Conservation (phyloP, 176 grass and related monocot species). For the Aegilops sharonensis region DNA sequence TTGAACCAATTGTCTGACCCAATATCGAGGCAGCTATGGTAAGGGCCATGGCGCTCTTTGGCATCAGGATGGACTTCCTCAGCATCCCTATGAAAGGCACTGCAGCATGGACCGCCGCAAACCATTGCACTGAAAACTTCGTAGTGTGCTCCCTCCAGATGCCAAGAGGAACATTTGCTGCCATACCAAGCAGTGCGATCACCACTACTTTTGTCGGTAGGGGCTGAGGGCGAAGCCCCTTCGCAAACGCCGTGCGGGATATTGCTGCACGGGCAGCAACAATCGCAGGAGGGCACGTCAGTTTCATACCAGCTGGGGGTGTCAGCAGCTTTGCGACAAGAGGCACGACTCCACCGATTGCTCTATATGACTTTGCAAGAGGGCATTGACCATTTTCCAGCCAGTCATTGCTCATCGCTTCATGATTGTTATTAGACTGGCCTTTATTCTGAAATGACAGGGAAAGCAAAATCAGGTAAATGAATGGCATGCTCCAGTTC, state of each 20-base stretch:
- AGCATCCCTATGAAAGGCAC: conserved; percentile 88
- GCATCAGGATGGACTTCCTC: conserved; percentile 88
- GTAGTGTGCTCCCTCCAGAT: conserved; percentile 80
- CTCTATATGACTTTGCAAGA: conserved; percentile 67
- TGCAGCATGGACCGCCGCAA: conserved; percentile 66
- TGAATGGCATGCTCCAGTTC: neutral
- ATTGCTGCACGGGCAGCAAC: conserved; percentile 72
- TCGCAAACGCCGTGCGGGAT: conserved; percentile 55
- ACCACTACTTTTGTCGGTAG: conserved; percentile 66
- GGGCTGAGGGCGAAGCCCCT: conserved; percentile 70
- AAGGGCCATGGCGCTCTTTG: conserved; percentile 74
- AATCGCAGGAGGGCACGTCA: conserved; percentile 64
- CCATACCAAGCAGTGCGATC: conserved; percentile 76
- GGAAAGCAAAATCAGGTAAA: conserved; percentile 19
- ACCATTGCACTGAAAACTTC: conserved; percentile 77
- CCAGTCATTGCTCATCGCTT: conserved; percentile 78
- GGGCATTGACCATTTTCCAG: conserved; percentile 78
- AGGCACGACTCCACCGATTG: conserved; percentile 54
- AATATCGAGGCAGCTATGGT: conserved; percentile 75
- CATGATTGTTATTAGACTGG: conserved; percentile 44
- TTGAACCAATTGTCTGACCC: conserved; percentile 81
- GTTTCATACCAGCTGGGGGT: conserved; percentile 61
- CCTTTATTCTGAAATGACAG: conserved; percentile 56
- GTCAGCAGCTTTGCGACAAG: conserved; percentile 75
- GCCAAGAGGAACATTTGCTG: conserved; percentile 79